These are phyloP conservation scores for Blastobotrys petasosporus DNA, from an alignment of 1,139 yeast species.

Conservation along the genomic window DNA sequence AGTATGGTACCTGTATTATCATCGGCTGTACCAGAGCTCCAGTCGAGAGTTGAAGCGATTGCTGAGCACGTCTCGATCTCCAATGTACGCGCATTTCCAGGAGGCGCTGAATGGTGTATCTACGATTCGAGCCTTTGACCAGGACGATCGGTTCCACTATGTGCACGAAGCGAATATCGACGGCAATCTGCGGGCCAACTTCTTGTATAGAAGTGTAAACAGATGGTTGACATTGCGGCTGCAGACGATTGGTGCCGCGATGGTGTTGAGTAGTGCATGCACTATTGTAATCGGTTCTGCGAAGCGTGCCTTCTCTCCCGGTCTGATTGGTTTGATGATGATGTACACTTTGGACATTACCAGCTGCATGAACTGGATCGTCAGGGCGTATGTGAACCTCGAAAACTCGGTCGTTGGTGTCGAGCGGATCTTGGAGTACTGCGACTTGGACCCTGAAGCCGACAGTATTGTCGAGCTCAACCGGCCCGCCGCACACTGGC, in stretches of 20 bases:
- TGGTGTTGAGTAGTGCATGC: conserved; percentile 53
- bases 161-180: conserved; percentile 57
- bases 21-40: conserved; percentile 72
- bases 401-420: conserved; percentile 73
- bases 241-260: conserved; percentile 60
- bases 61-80: conserved; percentile 71
- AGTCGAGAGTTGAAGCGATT: conserved; percentile 76
- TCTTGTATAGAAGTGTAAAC: conserved; percentile 38
- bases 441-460: conserved; percentile 58
- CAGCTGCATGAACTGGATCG: conserved; percentile 52
- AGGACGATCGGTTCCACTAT: conserved; percentile 46
- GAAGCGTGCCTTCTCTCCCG: conserved; percentile 49
- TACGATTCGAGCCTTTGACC: conserved; percentile 57
- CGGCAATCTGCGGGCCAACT: conserved; percentile 54
- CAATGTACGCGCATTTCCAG: conserved; percentile 72
- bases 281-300: conserved; percentile 47
- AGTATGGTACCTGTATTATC: conserved; percentile 70
- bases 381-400: conserved; percentile 62
- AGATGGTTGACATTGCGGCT: conserved; percentile 71
- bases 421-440: conserved; percentile 69
- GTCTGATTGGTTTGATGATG: conserved; percentile 69
- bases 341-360: conserved; percentile 66
- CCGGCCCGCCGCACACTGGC: conserved; percentile 52
- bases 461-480: conserved; percentile 34
- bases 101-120: conserved; percentile 69